These are phyloP conservation scores for Hamamelis virginiana DNA, from an alignment of 164 flowering plant species.

Conservation along the genomic window DNA sequence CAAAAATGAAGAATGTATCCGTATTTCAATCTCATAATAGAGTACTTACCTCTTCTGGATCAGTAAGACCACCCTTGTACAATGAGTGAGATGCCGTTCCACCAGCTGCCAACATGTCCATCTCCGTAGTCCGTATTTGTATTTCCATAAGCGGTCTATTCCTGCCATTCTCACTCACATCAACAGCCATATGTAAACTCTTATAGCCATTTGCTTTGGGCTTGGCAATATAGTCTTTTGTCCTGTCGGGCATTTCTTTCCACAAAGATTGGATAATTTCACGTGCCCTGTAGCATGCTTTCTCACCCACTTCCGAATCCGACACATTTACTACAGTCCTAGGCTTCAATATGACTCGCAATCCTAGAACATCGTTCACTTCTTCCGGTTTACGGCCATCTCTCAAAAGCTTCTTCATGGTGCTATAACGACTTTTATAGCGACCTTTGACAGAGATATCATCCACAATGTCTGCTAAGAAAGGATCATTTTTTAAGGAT, in stretches of 20 bases:
- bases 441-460: slow-evolving; percentile 66
- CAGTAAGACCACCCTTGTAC: slow-evolving; percentile 86
- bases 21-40: background rate
- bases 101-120: slow-evolving; percentile 72
- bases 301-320: slow-evolving; percentile 45
- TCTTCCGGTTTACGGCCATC: slow-evolving; percentile 85
- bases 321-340: slow-evolving; percentile 29
- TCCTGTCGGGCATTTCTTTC: slow-evolving; percentile 74
- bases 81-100: slow-evolving; percentile 87
- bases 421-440: slow-evolving; percentile 90
- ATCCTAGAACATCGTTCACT: slow-evolving; percentile 75
- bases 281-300: slow-evolving; percentile 74
- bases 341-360: slow-evolving; percentile 72
- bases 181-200: slow-evolving; percentile 93
- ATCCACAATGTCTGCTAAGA: slow-evolving; percentile 53
- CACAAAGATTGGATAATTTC: slow-evolving; percentile 67
- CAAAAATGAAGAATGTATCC: background rate
- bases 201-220: slow-evolving; percentile 91
- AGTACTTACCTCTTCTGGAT: slow-evolving; percentile 74
- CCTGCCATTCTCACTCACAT: slow-evolving; percentile 58
- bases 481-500: slow-evolving; percentile 46
- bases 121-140: slow-evolving; percentile 80
- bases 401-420: slow-evolving; percentile 85
- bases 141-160: slow-evolving; percentile 76
- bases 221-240: slow-evolving; percentile 74